Conservation (phyloP, 1,284 basidiomycete species). For the Ustilago curta region DNA sequence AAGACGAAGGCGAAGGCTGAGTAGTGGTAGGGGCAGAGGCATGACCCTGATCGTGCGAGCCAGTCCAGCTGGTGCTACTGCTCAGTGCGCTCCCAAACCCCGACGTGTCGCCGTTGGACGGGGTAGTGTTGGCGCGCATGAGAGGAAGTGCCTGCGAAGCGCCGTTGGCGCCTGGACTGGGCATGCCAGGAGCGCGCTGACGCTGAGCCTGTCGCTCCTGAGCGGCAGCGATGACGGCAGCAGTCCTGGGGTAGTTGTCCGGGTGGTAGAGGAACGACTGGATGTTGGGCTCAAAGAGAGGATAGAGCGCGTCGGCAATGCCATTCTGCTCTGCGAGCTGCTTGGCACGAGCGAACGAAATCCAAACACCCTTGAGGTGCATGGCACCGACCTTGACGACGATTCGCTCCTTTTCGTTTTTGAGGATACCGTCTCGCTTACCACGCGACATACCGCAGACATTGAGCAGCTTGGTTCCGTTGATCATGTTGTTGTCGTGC, state of each 20-base stretch:
- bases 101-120: constrained; percentile 47
- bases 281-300: constrained; percentile 69
- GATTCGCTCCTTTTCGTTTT: constrained; percentile 69
- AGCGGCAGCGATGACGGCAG: constrained; percentile 68
- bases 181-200: constrained; percentile 53
- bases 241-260: constrained; percentile 68
- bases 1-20: constrained; percentile 47
- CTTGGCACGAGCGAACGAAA: constrained; percentile 67
- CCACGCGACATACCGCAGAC: constrained; percentile 69
- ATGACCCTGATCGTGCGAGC: constrained; percentile 50
- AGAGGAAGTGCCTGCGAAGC: constrained; percentile 51
- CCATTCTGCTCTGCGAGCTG: constrained; percentile 68
- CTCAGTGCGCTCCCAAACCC: constrained; percentile 44
- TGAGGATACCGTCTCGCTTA: constrained; percentile 69
- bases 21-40: constrained; percentile 51
- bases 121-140: constrained; percentile 60
- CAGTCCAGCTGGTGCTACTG: constrained; percentile 51
- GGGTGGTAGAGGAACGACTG: constrained; percentile 69
- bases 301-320: constrained; percentile 66
- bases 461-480: constrained; percentile 69
- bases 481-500: constrained; percentile 70
- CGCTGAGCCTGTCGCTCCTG: constrained; percentile 65
- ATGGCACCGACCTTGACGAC: constrained; percentile 69
- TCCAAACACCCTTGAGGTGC: constrained; percentile 70
- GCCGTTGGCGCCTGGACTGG: constrained; percentile 44